These are phyloP conservation scores for Anisodus tanguticus DNA, from an alignment of 257 asterid species.

Conservation along the genomic window DNA sequence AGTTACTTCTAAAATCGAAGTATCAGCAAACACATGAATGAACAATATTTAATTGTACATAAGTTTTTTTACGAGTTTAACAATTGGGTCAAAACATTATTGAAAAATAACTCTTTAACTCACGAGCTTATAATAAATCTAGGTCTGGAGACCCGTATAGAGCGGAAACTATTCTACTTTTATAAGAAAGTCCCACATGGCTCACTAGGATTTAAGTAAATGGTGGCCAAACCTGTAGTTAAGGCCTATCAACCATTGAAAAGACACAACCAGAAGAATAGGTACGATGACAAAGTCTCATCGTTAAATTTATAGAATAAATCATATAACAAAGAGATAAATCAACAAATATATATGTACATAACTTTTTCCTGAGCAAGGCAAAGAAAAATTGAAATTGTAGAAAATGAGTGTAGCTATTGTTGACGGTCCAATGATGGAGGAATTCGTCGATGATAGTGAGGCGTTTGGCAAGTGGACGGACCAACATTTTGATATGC, in stretches of 20 bases:
- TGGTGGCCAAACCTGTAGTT: not conserved
- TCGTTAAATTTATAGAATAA: not conserved
- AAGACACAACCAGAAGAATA: not conserved
- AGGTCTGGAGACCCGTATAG: not conserved
- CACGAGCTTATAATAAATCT: not conserved
- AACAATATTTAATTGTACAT: not conserved
- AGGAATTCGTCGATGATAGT: slow-evolving; percentile 55
- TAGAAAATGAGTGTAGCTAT: slow-evolving; percentile 55
- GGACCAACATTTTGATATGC: slow-evolving; percentile 48
- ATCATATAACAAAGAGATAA: not conserved
- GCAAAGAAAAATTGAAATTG: not conserved
- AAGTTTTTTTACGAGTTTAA: not conserved
- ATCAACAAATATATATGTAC: not conserved
- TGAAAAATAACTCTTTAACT: not conserved
- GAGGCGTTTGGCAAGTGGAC: slow-evolving; percentile 53
- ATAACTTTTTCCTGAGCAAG: too few relatives aligned
- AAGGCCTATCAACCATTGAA: slow-evolving; percentile 8
- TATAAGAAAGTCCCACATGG: slow-evolving; percentile 8
- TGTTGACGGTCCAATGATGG: slow-evolving; percentile 53
- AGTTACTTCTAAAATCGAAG: too few relatives aligned
- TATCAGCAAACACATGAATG: too few relatives aligned
- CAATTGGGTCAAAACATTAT: not conserved
- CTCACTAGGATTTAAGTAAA: not conserved
- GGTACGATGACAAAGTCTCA: not conserved
- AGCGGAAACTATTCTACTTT: not conserved